phyloP scores from a whole-genome alignment of 352 stramenopile species.

The Globisporangium camurandrum region DNA sequence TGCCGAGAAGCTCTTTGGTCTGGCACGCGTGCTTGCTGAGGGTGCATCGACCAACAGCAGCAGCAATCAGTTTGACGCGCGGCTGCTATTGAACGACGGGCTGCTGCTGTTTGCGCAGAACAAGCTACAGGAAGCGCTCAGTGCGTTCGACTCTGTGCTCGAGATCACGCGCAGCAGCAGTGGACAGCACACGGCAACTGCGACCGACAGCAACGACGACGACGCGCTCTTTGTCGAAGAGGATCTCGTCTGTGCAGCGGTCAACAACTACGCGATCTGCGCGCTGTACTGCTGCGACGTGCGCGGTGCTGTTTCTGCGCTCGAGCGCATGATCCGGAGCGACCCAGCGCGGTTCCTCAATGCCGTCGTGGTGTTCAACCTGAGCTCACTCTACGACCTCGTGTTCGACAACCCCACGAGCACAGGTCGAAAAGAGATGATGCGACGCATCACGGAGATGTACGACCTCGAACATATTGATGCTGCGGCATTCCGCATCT shows the following conservation, averaged over 20 bases:
- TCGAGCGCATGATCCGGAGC: slow-evolving; percentile 65
- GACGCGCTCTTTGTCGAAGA: slow-evolving; percentile 48
- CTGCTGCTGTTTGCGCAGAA: slow-evolving; percentile 72
- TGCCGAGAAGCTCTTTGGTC: slow-evolving; percentile 49
- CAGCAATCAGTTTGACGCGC: slow-evolving; percentile 32
- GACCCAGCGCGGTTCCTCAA: slow-evolving; percentile 68
- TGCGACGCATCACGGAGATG: slow-evolving; percentile 64
- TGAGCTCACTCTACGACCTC: slow-evolving; percentile 78
- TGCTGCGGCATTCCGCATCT: slow-evolving; percentile 60
- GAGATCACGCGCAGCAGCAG: slow-evolving; percentile 6
- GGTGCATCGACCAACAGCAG: slow-evolving; percentile 7
- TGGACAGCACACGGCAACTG: too few species aligned
- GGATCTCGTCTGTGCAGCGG: slow-evolving; percentile 55
- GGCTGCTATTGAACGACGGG: slow-evolving; percentile 65
- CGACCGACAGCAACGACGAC: slow-evolving; percentile 12
- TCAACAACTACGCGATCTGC: slow-evolving; percentile 82
- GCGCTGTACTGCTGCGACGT: slow-evolving; percentile 79
- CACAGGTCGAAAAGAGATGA: slow-evolving; percentile 78
- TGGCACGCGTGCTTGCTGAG: slow-evolving; percentile 26
- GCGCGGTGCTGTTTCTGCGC: slow-evolving; percentile 48
- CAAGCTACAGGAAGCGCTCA: slow-evolving; percentile 70
- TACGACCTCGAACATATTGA: slow-evolving; percentile 78
- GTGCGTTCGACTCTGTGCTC: slow-evolving; percentile 63
- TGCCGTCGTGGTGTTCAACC: slow-evolving; percentile 67
- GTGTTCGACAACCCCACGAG: slow-evolving; percentile 70